Evolutionary conservation across 1,139 yeast genomes (phyloP), one percentile per base, ranked within the genome.

Genomic region (Candida labiduridarum): DNA sequence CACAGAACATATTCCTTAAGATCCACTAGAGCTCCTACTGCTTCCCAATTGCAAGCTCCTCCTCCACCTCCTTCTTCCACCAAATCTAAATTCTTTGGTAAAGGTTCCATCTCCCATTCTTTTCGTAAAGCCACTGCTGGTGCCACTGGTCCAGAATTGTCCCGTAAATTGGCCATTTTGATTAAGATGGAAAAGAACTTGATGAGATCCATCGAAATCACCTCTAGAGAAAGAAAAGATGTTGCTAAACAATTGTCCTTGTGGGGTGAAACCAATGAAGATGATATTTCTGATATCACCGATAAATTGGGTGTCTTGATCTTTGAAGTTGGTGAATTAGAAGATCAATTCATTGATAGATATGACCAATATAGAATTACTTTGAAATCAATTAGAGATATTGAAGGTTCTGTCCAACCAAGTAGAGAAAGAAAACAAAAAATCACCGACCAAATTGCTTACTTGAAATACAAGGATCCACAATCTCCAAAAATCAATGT

Each of bases 261-360:
- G 57, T 94, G 99, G 99, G 99, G 99, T 77, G 96, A 92, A 73
- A 97, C 89, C 63, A 89, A 91, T 68, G 98, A 94, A 69, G 97
- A 94, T 66, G 99, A 94, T 63, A 96, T 94, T 54, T 85, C 95
- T 54, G 99, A 94, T 70, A 91, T 94, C 61, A 94, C 99, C 60
- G 99, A 94, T 76, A 90, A 94, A 74, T 83, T 94, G 70, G 98
- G 98, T 62, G 98, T 94, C 54, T 81, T 94, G 62, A 85, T 94
- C 66, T 94, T 87, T 74, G 99, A 94, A 78, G 87, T 94, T 69
- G 97, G 97, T 71, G 98, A 92, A 79, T 84, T 94, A 67, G 99
- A 94, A 78, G 98, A 94, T 74, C 96, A 90, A 72, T 92, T 88
- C 80, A 89, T 94, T 67, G 99, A 94, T 82, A 88, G 90, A 75